Evolutionary conservation across 1,284 basidiomycete species (phyloP), one percentile per base, ranked within the genome.

Genomic region (Ganoderma sp.): DNA sequence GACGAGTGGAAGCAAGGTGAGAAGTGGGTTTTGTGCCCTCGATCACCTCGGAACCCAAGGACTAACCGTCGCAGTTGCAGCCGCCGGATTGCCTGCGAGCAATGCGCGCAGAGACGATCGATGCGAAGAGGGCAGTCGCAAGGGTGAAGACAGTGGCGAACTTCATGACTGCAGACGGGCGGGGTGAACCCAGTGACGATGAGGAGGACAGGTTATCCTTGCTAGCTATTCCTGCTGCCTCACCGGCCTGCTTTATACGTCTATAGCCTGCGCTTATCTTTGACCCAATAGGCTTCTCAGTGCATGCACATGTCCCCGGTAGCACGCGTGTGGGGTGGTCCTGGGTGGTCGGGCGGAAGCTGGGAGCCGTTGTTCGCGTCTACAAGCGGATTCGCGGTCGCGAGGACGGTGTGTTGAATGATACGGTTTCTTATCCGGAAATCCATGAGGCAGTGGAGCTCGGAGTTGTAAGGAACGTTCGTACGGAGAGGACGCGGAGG

Each of bases 11-110:
- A 41, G n/a, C 63, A n/a, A 39, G 25, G 59, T 41, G 28, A 57
- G 28, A 37, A 12, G 32, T 17, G 7, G 37, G 37, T 39, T 9
- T 39, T 39, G 12, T 19, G n/a, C 59, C 61, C 52, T 41, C 54
- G 39, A 71, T 73, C 63, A 22, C n/a, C 12, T 54, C 63, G 48
- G 48, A 57, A 3, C 22, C n/a, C 3, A 10, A 60, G 22, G 34
- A 28, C 42, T 66, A 42, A 75, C 75, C 67, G 42, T 64, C 75
- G 62, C 77, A 78, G n/a, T 25, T 67, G 69, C 77, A 78, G 42
- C 74, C 71, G 0, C 70, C 64, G 0, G 70, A 69, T 67, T 75
- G 75, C 56, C 75, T 72, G n/a, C 66, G 68, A 10, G 66, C 65
- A 15, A 74, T 59, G 28, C 71, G 65, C 3, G 72, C 74, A 25